phyloP scores from a whole-genome alignment of 441 rosid species.

The Kokia cookei region DNA sequence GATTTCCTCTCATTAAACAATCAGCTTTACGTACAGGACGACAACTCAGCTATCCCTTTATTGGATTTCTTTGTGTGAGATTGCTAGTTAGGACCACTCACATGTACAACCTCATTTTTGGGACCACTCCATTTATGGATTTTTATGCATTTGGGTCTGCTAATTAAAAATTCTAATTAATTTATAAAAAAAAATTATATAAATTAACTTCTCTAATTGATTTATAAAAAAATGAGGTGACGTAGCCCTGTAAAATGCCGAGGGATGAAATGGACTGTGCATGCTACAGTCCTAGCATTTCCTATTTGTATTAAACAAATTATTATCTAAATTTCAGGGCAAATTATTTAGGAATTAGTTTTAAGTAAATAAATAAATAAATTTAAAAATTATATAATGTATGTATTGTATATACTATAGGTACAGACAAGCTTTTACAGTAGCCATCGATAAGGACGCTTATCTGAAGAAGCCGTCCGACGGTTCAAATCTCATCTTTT shows the following conservation, averaged over 20 bases:
- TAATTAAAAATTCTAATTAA: too few species aligned
- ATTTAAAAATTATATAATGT: too few species aligned
- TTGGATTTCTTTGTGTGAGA: not conserved
- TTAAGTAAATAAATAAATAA: not conserved
- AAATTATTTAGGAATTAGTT: not conserved
- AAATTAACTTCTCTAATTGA: too few species aligned
- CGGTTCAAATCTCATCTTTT: slow-evolving; percentile 21
- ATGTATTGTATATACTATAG: not conserved
- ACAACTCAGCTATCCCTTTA: slow-evolving; percentile 48
- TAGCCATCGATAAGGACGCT: slow-evolving; percentile 11
- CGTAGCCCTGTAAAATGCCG: not conserved
- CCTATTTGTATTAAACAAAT: not conserved
- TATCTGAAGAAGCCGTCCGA: not conserved
- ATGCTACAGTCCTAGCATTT: not conserved
- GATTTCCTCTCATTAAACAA: slow-evolving; percentile 13
- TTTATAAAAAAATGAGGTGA: not conserved
- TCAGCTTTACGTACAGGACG: slow-evolving; percentile 42
- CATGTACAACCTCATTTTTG: not conserved
- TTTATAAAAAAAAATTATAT: too few species aligned
- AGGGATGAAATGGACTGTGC: not conserved
- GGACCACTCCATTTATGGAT: not conserved
- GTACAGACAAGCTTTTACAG: slow-evolving; percentile 12
- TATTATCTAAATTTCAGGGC: slow-evolving; percentile 30
- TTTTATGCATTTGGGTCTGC: too few species aligned
- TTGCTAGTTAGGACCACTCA: not conserved